A percentile compares a stretch with the other conserved stretches of the same genome.
Conservation (phyloP, 805 yeast genomes). For the Yamadazyma olivae region DNA sequence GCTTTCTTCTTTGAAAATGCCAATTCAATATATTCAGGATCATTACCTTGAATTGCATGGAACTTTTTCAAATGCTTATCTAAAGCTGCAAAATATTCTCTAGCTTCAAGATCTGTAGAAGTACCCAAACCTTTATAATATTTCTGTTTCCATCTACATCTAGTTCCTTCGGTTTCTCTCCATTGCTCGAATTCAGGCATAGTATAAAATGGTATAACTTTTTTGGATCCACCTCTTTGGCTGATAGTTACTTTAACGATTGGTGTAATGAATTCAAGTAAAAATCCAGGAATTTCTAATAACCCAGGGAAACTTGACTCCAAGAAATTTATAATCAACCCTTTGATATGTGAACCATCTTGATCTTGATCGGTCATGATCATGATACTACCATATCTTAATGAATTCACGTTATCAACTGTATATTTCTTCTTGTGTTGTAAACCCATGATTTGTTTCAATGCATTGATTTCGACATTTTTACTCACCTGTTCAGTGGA, state of each 20-base stretch:
- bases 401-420: conserved; percentile 56
- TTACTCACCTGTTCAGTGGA: conserved; percentile 92
- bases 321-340: conserved; percentile 86
- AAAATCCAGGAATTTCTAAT: conserved; percentile 83
- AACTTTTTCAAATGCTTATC: conserved; percentile 85
- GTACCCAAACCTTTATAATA: conserved; percentile 99
- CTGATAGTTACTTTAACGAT: conserved; percentile 83
- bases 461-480: conserved; percentile 91
- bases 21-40: conserved; percentile 74
- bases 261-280: conserved; percentile 93
- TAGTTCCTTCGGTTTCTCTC: conserved; percentile 80
- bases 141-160: conserved; percentile 83
- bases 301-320: conserved; percentile 95
- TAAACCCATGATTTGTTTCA: conserved; percentile 91
- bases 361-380: conserved; percentile 99
- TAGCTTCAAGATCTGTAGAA: conserved; percentile 75
- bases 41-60: conserved; percentile 76
- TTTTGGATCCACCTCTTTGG: conserved; percentile 54
- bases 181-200: conserved; percentile 96
- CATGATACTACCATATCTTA: conserved; percentile 96
- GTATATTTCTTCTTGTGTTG: conserved; percentile 85
- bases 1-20: conserved; percentile 95
- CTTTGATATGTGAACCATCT: conserved; percentile 97
- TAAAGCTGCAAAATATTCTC: conserved; percentile 82
- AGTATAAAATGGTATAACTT: conserved; percentile 73